Evolutionary conservation across 495 filamentous ascomycete species (phyloP).

Genomic region (Amphirosellinia nigrospora): DNA sequence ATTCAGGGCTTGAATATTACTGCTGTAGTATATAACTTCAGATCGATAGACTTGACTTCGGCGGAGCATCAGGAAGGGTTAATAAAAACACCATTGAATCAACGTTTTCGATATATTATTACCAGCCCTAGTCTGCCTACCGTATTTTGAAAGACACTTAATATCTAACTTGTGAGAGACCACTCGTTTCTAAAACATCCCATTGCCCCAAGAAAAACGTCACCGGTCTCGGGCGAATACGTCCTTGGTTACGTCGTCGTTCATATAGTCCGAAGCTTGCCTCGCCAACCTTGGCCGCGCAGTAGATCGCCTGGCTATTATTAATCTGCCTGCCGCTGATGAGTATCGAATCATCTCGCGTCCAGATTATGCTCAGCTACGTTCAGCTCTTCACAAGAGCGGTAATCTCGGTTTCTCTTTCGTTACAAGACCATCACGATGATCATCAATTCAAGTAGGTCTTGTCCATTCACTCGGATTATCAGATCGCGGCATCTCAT

Average conservation of each 20-base stretch:
- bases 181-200: neutral
- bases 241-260: neutral
- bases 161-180: neutral
- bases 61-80: neutral
- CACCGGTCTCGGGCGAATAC: neutral
- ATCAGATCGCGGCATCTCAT: neutral
- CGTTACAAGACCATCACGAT: neutral
- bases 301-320: neutral
- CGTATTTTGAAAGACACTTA: neutral
- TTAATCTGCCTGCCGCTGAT: neutral
- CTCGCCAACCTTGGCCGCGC: neutral
- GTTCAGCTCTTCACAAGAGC: neutral
- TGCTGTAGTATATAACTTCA: slow-evolving; percentile 7
- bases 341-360: neutral
- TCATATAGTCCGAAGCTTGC: neutral
- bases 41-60: slow-evolving; percentile 10
- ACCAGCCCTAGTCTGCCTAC: neutral
- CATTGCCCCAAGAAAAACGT: neutral
- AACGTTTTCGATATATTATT: neutral
- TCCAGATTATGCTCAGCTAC: neutral
- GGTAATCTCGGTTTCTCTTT: neutral
- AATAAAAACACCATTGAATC: neutral
- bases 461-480: neutral
- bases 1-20: neutral
- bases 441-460: too few relatives aligned